Base-by-base conservation (phyloP, 352 stramenopile genomes). In the Pythium plurisporium region DNA sequence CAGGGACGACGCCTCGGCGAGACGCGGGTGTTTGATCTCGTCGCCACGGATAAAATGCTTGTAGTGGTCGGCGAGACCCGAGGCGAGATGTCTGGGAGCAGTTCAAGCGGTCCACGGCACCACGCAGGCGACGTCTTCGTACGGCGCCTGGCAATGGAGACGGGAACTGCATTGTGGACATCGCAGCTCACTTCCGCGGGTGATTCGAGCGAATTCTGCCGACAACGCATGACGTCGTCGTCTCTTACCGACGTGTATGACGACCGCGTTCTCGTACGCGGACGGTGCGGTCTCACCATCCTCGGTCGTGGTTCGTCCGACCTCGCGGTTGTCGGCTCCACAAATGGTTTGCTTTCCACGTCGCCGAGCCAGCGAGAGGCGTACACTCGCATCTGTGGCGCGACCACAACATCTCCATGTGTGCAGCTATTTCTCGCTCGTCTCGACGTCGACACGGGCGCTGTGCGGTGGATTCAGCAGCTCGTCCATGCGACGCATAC, bases 71-170 rank as follows among this genome's bases (percentile, higher is more conserved):
- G 69, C 1, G 65, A 74, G 22, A 74, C 66, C 5, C 52, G 22
- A n/a, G n/a, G n/a, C n/a, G n/a, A n/a, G n/a, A n/a, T n/a, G n/a
- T n/a, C n/a, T n/a, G n/a, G n/a, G 20, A 57, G 15, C 26, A 41
- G 23, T 14, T 23, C 23, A 9, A 60, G 14, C 15, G 37, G n/a
- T n/a, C n/a, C 27, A 10, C 23, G 30, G n/a, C n/a, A n/a, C 43
- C 46, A 64, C 45, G 43, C 58, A 15, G 59, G 57, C 8, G 59
- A 74, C 36, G 47, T 78, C 10, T 65, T 78, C 42, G 56, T 74
- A 0, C 50, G 37, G 5, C 47, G 44, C 8, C 14, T 78, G 20
- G 47, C 65, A 19, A 23, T 49, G 3, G n/a, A 6, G 1, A 62
- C 63, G 2, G 66, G 66, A 6, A 19, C 43, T 9, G 5, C 45